Evolutionary conservation across 805 yeast species (phyloP).

Genomic region (Metschnikowia vanudenii): DNA sequence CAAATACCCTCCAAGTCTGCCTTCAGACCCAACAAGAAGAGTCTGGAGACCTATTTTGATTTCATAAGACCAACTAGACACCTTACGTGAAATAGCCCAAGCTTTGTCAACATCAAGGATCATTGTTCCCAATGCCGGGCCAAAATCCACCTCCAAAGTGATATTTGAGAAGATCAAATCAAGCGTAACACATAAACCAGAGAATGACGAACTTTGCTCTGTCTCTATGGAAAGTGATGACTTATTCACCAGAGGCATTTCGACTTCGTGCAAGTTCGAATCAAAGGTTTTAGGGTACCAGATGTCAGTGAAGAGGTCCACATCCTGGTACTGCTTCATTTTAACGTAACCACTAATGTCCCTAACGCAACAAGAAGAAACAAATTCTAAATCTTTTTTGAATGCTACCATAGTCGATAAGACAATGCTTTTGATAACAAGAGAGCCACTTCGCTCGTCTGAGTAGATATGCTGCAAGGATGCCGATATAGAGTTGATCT

Average conservation of each 20-base stretch:
- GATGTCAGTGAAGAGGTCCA: conserved; percentile 76
- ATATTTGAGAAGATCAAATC: conserved; percentile 55
- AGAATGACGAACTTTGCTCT: not conserved
- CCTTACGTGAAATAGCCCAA: conserved; percentile 70
- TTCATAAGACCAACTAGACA: conserved; percentile 68
- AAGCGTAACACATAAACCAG: conserved; percentile 72
- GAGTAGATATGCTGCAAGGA: conserved; percentile 89
- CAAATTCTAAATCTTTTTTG: conserved; percentile 39
- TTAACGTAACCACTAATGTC: conserved; percentile 65
- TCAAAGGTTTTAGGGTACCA: conserved; percentile 56
- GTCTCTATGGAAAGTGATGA: not conserved
- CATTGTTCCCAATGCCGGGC: conserved; percentile 75
- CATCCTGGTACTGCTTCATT: conserved; percentile 82
- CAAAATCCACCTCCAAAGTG: conserved; percentile 66
- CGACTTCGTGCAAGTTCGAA: not conserved
- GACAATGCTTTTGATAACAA: conserved; percentile 46
- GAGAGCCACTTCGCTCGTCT: conserved; percentile 79
- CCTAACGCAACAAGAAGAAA: conserved; percentile 51
- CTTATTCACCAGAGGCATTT: conserved; percentile 6
- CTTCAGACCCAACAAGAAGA: conserved; percentile 55
- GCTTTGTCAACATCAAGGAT: conserved; percentile 52
- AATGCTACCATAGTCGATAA: conserved; percentile 49
- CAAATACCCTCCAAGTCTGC: conserved; percentile 78
- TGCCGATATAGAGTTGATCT: conserved; percentile 57
- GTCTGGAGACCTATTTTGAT: conserved; percentile 58